These are phyloP conservation scores for Ogataea kodamae DNA, from an alignment of 805 yeast species.

Conservation along the genomic window DNA sequence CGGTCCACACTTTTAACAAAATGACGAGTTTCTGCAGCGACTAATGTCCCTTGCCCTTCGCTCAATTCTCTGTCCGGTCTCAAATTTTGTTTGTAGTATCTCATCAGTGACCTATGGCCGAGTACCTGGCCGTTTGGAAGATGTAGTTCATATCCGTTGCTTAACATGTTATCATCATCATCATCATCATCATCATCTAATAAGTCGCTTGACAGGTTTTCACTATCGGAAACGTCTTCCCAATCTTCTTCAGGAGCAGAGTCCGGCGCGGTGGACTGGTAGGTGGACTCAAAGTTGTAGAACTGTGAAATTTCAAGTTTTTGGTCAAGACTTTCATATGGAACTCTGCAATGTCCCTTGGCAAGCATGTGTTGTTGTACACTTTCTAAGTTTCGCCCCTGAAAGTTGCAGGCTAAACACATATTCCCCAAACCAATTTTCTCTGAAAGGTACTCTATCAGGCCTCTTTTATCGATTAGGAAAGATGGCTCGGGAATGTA, in stretches of 20 bases:
- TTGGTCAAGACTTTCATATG: slow-evolving; percentile 81
- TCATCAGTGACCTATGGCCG: slow-evolving; percentile 75
- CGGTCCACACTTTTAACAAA: slow-evolving; percentile 40
- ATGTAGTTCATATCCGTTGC: slow-evolving; percentile 57
- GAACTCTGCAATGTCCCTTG: slow-evolving; percentile 85
- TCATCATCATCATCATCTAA: slow-evolving; percentile 32
- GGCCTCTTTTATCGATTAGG: slow-evolving; percentile 64
- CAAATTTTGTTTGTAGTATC: slow-evolving; percentile 67
- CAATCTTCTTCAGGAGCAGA: slow-evolving; percentile 35
- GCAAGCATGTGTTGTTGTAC: slow-evolving; percentile 84
- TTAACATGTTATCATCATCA: slow-evolving; percentile 31
- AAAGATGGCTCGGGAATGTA: slow-evolving; percentile 81
- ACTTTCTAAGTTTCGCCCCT: slow-evolving; percentile 81
- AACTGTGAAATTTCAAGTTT: slow-evolving; percentile 71
- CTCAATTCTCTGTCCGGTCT: slow-evolving; percentile 46
- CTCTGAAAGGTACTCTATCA: slow-evolving; percentile 72
- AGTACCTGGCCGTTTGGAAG: slow-evolving; percentile 75
- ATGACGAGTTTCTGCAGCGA: slow-evolving; percentile 70
- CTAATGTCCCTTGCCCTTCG: slow-evolving; percentile 71
- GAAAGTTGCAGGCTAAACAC: slow-evolving; percentile 78
- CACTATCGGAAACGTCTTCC: slow-evolving; percentile 32
- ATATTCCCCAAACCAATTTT: slow-evolving; percentile 78
- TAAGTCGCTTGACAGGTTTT: slow-evolving; percentile 34
- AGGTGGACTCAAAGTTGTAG: slow-evolving; percentile 77
- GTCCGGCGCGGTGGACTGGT: slow-evolving; percentile 34